Evolutionary conservation across 2,329 filamentous ascomycete genomes (phyloP).

Genomic region (Colletotrichum sublineola): DNA sequence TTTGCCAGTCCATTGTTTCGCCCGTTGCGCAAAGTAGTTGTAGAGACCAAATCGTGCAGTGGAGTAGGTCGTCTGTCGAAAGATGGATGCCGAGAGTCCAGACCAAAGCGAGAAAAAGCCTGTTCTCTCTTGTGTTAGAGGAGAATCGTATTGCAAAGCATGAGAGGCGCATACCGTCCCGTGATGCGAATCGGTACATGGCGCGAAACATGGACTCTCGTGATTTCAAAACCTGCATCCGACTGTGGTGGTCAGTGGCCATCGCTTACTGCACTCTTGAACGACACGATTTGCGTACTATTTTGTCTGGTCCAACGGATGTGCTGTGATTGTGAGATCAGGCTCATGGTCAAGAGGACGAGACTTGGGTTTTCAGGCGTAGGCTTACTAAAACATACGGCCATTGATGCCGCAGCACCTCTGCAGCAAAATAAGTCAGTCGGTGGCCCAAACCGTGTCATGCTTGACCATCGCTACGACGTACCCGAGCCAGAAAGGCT

Average conservation of each 20-base stretch:
- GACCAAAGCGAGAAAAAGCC: constrained; percentile 58
- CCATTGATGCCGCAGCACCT: constrained; percentile 60
- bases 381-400: constrained; percentile 59
- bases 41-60: constrained; percentile 60
- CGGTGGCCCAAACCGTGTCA: fast-evolving
- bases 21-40: constrained; percentile 51
- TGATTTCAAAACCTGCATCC: constrained; percentile 60
- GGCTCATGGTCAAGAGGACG: neutral
- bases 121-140: constrained; percentile 35
- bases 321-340: constrained; percentile 48
- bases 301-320: constrained; percentile 60
- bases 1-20: constrained; percentile 47
- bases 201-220: constrained; percentile 56
- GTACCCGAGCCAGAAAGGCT: constrained; percentile 61
- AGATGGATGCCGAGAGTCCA: constrained; percentile 59
- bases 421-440: constrained; percentile 45
- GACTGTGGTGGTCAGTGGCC: constrained; percentile 46
- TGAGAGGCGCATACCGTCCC: constrained; percentile 51
- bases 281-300: constrained; percentile 50
- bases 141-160: neutral
- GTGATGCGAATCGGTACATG: constrained; percentile 53
- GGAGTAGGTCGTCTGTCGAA: constrained; percentile 60
- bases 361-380: constrained; percentile 3
- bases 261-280: fast-evolving
- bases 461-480: constrained; percentile 38